Conservation (phyloP, 2,329 filamentous ascomycete genomes). For the Cladorrhinum sp. region DNA sequence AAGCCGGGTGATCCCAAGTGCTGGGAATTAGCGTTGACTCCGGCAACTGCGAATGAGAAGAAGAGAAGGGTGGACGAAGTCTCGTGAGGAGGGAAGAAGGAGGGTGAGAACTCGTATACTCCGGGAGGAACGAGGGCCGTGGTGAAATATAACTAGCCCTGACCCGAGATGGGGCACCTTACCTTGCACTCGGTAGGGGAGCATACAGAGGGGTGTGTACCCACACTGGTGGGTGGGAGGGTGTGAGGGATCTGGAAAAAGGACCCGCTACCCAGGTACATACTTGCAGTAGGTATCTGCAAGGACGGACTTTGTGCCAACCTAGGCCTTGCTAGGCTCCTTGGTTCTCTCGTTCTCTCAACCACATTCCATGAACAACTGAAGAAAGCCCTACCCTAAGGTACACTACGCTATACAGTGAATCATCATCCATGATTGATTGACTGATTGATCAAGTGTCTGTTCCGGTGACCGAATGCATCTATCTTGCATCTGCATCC, state of each 20-base stretch:
- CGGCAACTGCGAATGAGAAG: constrained; percentile 56
- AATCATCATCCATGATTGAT: too few relatives aligned
- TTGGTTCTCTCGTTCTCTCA: not conserved
- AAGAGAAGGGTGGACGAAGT: constrained; percentile 57
- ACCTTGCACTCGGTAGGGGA: not conserved
- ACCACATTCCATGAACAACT: not conserved
- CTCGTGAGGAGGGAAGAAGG: constrained; percentile 52
- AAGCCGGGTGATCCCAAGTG: constrained; percentile 53
- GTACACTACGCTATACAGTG: too few relatives aligned
- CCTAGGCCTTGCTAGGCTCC: not conserved
- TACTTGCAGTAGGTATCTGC: not conserved
- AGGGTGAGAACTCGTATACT: constrained; percentile 45
- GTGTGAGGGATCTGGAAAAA: not conserved
- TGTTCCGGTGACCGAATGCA: not conserved
- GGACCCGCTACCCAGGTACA: too few relatives aligned
- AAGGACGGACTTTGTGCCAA: not conserved
- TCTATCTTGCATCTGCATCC: not conserved
- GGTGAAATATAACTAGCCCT: constrained; percentile 44
- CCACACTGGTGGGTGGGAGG: not conserved
- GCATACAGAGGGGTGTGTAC: not conserved
- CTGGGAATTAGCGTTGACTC: constrained; percentile 60
- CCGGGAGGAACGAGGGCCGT: constrained; percentile 42
- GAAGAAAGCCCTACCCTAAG: not conserved
- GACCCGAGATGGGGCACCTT: constrained; percentile 4
- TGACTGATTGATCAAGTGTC: not conserved